Evolutionary conservation across 2,329 filamentous ascomycete species (phyloP).

Genomic region (Graphilbum sp.): DNA sequence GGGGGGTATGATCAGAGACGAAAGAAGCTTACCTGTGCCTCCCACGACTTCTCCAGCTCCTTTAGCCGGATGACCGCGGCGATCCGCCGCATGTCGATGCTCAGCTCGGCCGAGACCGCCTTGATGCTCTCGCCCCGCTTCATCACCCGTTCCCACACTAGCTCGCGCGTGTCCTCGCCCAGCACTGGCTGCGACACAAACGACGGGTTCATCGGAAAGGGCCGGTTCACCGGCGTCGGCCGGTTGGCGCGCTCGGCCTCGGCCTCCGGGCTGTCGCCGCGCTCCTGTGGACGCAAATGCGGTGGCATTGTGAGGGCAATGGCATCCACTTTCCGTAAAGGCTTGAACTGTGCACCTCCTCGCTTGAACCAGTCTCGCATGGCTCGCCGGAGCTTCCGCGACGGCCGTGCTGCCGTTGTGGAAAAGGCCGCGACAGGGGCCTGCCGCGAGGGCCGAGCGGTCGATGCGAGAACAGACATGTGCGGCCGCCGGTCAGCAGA

Average conservation of each 20-base stretch:
- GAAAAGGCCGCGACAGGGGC: not conserved
- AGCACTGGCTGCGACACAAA: slow-evolving; percentile 62
- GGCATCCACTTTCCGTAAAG: not conserved
- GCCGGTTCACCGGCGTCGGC: slow-evolving; percentile 15
- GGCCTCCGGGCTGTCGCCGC: too few species aligned
- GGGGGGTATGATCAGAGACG: not conserved
- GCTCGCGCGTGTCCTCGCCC: slow-evolving; percentile 53
- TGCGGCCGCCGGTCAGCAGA: slow-evolving; percentile 1
- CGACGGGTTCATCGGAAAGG: slow-evolving; percentile 57
- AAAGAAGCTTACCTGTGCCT: slow-evolving; percentile 48
- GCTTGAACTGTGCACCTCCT: not conserved
- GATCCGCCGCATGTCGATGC: slow-evolving; percentile 68
- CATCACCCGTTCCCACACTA: slow-evolving; percentile 56
- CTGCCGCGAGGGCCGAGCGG: not conserved
- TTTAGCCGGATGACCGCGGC: slow-evolving; percentile 76
- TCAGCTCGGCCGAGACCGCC: slow-evolving; percentile 58
- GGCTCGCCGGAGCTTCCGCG: not conserved
- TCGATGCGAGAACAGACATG: too few species aligned
- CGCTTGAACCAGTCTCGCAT: not conserved
- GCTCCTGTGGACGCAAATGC: not conserved
- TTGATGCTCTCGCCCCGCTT: slow-evolving; percentile 52
- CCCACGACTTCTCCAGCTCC: slow-evolving; percentile 69
- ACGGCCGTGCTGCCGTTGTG: not conserved
- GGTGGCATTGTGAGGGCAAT: not conserved
- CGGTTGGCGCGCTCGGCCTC: not conserved